phyloP scores from a whole-genome alignment of 2,329 filamentous ascomycete genomes.

The Cytospora paraplurivora region DNA sequence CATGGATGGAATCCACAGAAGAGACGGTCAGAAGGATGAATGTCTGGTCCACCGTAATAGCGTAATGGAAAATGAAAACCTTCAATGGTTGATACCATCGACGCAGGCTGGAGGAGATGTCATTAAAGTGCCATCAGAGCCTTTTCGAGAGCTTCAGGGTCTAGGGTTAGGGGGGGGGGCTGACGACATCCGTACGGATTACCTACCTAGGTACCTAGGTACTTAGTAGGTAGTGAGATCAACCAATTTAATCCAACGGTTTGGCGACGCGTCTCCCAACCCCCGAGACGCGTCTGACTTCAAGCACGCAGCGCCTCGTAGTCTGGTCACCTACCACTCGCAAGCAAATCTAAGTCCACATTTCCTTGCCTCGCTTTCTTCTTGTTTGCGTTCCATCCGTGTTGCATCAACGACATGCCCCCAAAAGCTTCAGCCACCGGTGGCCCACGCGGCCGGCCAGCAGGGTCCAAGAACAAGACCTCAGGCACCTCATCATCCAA shows the following conservation, averaged over 20 bases:
- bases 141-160: neutral
- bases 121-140: neutral
- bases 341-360: neutral
- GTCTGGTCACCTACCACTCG: neutral
- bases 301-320: neutral
- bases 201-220: no score
- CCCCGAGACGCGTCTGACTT: conserved; percentile 5
- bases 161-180: neutral
- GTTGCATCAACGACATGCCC: conserved; percentile 41
- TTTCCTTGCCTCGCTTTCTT: neutral
- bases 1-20: neutral
- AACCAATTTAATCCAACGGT: neutral
- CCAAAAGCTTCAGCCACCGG: conserved; percentile 43
- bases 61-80: neutral
- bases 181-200: neutral
- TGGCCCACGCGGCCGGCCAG: conserved; percentile 41
- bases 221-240: no score
- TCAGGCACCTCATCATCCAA: conserved; percentile 26
- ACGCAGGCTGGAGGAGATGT: neutral
- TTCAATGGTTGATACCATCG: neutral
- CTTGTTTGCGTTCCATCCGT: neutral
- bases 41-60: neutral
- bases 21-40: neutral
- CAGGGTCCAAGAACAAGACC: conserved; percentile 28
- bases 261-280: conserved; percentile 9